A percentile compares a stretch with the other conserved stretches of the same genome.
These are phyloP conservation scores for Xylaria sp. DNA, from an alignment of 2,329 filamentous ascomycete genomes.

Conservation along the genomic window DNA sequence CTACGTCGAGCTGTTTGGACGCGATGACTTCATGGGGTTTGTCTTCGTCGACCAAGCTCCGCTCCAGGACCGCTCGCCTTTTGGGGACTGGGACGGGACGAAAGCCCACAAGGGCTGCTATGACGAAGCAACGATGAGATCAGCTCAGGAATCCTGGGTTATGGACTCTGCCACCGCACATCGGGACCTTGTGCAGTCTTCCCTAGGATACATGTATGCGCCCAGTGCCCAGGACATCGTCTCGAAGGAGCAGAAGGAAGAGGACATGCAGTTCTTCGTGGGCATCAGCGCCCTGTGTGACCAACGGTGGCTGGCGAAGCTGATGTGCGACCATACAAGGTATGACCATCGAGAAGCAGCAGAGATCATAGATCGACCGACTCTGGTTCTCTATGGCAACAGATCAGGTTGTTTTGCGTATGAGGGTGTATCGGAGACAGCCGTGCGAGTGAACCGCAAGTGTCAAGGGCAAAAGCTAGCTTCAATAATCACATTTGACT, in stretches of 20 bases:
- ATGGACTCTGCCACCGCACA: constrained; percentile 46
- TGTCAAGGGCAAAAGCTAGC: constrained; percentile 31
- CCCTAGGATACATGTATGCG: constrained; percentile 44
- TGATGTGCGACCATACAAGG: constrained; percentile 48
- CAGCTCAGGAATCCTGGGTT: constrained; percentile 57
- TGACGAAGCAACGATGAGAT: constrained; percentile 45
- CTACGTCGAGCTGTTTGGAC: constrained; percentile 47
- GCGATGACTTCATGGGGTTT: constrained; percentile 41
- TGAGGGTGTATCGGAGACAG: constrained; percentile 47
- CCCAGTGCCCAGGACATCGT: constrained; percentile 35
- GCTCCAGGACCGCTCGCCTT: constrained; percentile 45
- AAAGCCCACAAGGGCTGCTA: constrained; percentile 45
- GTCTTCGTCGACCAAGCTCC: constrained; percentile 50
- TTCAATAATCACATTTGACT: constrained; percentile 42
- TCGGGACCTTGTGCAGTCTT: constrained; percentile 42
- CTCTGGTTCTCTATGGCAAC: constrained; percentile 46
- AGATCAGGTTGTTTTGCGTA: constrained; percentile 47
- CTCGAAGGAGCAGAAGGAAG: constrained; percentile 30
- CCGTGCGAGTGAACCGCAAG: constrained; percentile 36
- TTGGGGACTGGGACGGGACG: constrained; percentile 42
- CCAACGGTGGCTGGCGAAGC: constrained; percentile 45
- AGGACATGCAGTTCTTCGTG: constrained; percentile 46
- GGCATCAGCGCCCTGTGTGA: constrained; percentile 44
- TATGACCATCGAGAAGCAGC: constrained; percentile 50
- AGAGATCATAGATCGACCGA: constrained; percentile 43